Conservation (phyloP, 2,329 filamentous ascomycete genomes). For the Gnomoniopsis sp. region DNA sequence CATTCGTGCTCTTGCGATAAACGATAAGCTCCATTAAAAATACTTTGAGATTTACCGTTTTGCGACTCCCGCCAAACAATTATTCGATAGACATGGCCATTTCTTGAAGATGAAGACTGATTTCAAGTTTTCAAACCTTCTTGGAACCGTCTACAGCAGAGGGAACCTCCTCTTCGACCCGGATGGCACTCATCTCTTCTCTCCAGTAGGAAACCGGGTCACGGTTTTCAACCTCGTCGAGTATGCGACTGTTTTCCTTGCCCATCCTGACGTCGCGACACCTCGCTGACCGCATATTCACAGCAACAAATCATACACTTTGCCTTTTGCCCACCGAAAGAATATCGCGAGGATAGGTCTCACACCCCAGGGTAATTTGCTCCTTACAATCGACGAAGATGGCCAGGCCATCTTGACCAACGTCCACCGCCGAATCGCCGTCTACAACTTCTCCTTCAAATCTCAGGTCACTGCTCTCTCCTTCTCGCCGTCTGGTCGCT, state of each 20-base stretch:
- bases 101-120: slow-evolving; percentile 88
- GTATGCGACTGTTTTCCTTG: slow-evolving; percentile 45
- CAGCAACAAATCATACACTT: slow-evolving; percentile 82
- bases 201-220: slow-evolving; percentile 93
- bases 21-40: slow-evolving; percentile 7
- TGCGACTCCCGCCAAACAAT: background rate
- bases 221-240: slow-evolving; percentile 95
- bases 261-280: slow-evolving; percentile 29
- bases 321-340: slow-evolving; percentile 88
- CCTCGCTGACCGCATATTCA: background rate
- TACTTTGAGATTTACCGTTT: slow-evolving; percentile 4
- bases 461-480: slow-evolving; percentile 76
- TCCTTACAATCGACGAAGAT: slow-evolving; percentile 91
- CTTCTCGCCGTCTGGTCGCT: slow-evolving; percentile 85
- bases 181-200: slow-evolving; percentile 92
- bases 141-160: slow-evolving; percentile 97
- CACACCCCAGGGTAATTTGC: slow-evolving; percentile 83
- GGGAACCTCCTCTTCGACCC: slow-evolving; percentile 96
- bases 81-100: slow-evolving; percentile 28
- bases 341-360: slow-evolving; percentile 89
- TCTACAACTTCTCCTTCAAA: slow-evolving; percentile 96
- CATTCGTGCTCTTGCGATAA: background rate
- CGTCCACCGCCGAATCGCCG: slow-evolving; percentile 75
- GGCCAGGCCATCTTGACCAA: slow-evolving; percentile 92
- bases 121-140: slow-evolving; percentile 98